A percentile compares a stretch with the other conserved stretches of the same genome.
Conservation (phyloP, 148 eudicot species). For the Arbutus unedo region DNA sequence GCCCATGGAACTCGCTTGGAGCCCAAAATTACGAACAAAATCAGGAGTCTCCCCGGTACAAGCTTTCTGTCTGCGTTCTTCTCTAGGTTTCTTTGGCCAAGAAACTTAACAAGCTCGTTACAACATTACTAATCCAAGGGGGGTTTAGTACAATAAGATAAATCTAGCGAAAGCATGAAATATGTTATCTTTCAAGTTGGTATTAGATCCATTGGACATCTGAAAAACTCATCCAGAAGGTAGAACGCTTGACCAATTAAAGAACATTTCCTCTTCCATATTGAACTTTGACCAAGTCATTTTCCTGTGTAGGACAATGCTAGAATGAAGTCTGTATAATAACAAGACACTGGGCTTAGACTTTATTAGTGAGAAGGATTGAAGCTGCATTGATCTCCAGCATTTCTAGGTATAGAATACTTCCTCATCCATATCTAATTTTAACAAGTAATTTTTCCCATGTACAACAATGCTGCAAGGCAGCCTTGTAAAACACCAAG, state of each 20-base stretch:
- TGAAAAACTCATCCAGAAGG: constrained; percentile 9
- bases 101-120: background rate
- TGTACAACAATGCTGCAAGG: background rate
- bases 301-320: background rate
- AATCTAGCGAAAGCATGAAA: background rate
- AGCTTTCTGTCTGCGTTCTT: background rate
- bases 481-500: background rate
- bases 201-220: background rate
- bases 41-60: background rate
- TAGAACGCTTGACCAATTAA: background rate
- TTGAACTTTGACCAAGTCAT: background rate
- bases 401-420: background rate
- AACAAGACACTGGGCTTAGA: background rate
- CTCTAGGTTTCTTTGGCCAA: background rate
- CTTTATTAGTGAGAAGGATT: background rate
- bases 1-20: background rate
- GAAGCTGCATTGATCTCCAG: background rate
- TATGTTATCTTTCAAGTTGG: constrained; percentile 1
- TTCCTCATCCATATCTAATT: background rate
- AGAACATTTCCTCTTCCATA: background rate
- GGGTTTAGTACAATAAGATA: background rate
- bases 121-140: background rate
- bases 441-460: background rate
- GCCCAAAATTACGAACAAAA: background rate
- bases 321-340: background rate